Evolutionary conservation across 208 protist species (phyloP).

Genomic region (Eutreptiella sp.): DNA sequence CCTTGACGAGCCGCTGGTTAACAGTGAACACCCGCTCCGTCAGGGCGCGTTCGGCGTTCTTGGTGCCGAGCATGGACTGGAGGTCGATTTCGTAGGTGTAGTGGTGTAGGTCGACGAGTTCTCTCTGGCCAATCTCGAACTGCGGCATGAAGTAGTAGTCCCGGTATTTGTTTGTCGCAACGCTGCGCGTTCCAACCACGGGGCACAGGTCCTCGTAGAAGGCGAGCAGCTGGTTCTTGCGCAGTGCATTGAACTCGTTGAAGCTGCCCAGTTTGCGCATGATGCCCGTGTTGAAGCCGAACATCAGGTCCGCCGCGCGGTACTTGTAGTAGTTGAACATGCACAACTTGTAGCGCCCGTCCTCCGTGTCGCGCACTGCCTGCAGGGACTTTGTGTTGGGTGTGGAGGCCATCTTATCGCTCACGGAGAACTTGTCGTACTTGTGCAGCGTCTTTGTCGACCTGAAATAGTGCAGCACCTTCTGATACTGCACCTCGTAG

Average conservation of each 20-base stretch:
- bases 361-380: slow-evolving; percentile 8
- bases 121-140: too few relatives aligned
- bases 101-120: too few relatives aligned
- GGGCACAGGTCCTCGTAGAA: too few relatives aligned
- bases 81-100: too few relatives aligned
- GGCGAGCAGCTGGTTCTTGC: slow-evolving; percentile 25
- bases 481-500: too few relatives aligned
- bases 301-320: slow-evolving; percentile 21
- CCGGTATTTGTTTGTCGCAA: too few relatives aligned
- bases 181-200: too few relatives aligned
- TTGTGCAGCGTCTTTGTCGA: slow-evolving; percentile 4
- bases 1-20: too few relatives aligned
- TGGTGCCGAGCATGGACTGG: too few relatives aligned
- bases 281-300: slow-evolving; percentile 17
- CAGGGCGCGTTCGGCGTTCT: too few relatives aligned
- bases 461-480: neutral
- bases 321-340: slow-evolving; percentile 24
- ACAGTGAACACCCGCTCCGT: too few relatives aligned
- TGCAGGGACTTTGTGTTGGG: slow-evolving; percentile 27
- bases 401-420: slow-evolving; percentile 7
- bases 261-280: neutral
- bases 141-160: too few relatives aligned
- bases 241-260: slow-evolving; percentile 21
- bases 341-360: slow-evolving; percentile 10
- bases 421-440: slow-evolving; percentile 2